phyloP scores from a whole-genome alignment of 1,139 yeast genomes.

The Geotrichum phurueaensis region DNA sequence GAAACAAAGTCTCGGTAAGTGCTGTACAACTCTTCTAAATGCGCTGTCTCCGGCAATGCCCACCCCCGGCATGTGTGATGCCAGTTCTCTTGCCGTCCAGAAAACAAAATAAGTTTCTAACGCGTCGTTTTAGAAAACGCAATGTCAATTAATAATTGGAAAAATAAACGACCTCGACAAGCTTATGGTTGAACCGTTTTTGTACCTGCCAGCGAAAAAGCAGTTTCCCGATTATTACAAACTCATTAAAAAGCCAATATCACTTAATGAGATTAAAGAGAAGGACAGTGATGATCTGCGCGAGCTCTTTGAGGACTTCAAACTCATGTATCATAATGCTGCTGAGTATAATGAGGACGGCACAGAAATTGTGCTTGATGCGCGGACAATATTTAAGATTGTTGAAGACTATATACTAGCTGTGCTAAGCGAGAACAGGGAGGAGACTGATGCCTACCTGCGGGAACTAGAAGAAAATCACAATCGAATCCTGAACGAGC shows the following conservation, averaged over 20 bases:
- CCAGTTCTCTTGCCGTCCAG: neutral
- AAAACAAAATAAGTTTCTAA: neutral
- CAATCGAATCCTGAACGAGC: constrained; percentile 22
- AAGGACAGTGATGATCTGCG: constrained; percentile 45
- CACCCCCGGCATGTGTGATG: neutral
- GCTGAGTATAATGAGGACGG: constrained; percentile 77
- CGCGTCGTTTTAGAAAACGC: constrained; percentile 1
- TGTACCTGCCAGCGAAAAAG: constrained; percentile 66
- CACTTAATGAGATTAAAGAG: constrained; percentile 58
- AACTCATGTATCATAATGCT: constrained; percentile 71
- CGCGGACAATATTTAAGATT: constrained; percentile 47
- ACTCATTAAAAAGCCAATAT: constrained; percentile 57
- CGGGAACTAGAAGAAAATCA: constrained; percentile 19
- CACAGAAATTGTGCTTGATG: constrained; percentile 68
- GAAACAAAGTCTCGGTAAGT: neutral
- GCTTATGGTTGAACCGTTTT: constrained; percentile 47
- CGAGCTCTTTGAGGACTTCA: constrained; percentile 62
- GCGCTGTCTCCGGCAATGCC: neutral
- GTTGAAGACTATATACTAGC: constrained; percentile 41
- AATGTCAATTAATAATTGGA: neutral
- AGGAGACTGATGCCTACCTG: constrained; percentile 11
- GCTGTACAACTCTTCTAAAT: neutral
- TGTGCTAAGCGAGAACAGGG: constrained; percentile 8
- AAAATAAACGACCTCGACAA: constrained; percentile 2
- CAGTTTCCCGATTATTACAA: constrained; percentile 76